Evolutionary conservation across 2,329 filamentous ascomycete genomes (phyloP).

Genomic region (Colletotrichum abscissum): DNA sequence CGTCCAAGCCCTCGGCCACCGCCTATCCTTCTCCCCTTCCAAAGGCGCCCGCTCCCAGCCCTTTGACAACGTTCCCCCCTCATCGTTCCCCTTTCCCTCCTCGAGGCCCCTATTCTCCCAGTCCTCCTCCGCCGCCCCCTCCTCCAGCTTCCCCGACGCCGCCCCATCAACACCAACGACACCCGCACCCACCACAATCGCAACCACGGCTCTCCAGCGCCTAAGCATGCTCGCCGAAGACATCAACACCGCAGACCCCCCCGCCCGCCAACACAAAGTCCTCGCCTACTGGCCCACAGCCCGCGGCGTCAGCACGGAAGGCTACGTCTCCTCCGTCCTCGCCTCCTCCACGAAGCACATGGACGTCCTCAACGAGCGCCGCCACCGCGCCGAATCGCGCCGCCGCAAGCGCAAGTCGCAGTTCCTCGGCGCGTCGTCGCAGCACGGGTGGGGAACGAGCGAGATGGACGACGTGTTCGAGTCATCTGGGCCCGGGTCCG

Average conservation of each 20-base stretch:
- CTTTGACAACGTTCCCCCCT: neutral
- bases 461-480: conserved; percentile 15
- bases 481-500: neutral
- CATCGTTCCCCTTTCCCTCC: conserved; percentile 1
- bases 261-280: conserved; percentile 38
- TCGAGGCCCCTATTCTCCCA: conserved; percentile 7
- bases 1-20: conserved; percentile 2
- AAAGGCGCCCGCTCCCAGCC: conserved; percentile 9
- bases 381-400: conserved; percentile 44
- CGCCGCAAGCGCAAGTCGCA: conserved; percentile 31
- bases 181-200: neutral
- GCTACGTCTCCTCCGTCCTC: conserved; percentile 53
- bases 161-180: neutral
- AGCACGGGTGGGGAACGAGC: conserved; percentile 15
- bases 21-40: conserved; percentile 15
- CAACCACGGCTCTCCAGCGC: conserved; percentile 30
- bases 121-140: neutral
- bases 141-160: neutral
- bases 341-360: conserved; percentile 49
- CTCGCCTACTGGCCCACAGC: conserved; percentile 53
- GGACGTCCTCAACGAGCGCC: conserved; percentile 46
- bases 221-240: conserved; percentile 34
- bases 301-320: conserved; percentile 46
- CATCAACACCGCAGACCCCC: conserved; percentile 4
- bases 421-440: conserved; percentile 19